Percentiles rank a stretch among this genome's conserved stretches.
phyloP scores from a whole-genome alignment of 768 basidiomycete species.

The Calocybe gangraenosa region DNA sequence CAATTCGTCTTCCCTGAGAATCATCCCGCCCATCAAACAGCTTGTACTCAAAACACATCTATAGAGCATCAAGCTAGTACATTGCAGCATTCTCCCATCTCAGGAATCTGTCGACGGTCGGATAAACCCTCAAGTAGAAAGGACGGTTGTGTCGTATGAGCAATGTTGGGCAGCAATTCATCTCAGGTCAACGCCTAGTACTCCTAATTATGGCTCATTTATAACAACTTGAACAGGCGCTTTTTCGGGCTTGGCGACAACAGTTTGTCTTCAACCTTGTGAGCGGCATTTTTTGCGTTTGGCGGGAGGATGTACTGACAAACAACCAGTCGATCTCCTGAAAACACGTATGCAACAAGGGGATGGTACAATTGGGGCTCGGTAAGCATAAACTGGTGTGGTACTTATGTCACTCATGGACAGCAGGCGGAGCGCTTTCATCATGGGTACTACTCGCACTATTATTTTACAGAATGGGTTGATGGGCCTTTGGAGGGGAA shows the following conservation, averaged over 20 bases:
- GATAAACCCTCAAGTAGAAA: too few relatives aligned
- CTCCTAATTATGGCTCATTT: not conserved
- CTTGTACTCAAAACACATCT: too few relatives aligned
- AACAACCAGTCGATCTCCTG: slow-evolving; percentile 71
- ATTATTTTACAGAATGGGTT: slow-evolving; percentile 64
- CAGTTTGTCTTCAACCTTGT: slow-evolving; percentile 76
- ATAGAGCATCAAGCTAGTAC: too few relatives aligned
- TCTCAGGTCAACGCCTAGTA: slow-evolving; percentile 45
- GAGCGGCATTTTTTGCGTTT: slow-evolving; percentile 21
- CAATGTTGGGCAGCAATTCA: slow-evolving; percentile 64
- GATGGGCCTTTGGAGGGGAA: slow-evolving; percentile 84
- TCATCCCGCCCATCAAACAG: too few relatives aligned
- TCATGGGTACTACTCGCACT: slow-evolving; percentile 48
- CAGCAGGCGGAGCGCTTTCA: slow-evolving; percentile 25
- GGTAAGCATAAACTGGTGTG: slow-evolving; percentile 25
- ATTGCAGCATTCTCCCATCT: too few relatives aligned
- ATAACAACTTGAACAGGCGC: slow-evolving; percentile 47
- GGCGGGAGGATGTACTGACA: not conserved
- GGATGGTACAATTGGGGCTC: slow-evolving; percentile 39
- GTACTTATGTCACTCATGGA: slow-evolving; percentile 21
- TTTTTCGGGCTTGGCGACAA: slow-evolving; percentile 73
- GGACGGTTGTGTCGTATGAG: slow-evolving; percentile 37
- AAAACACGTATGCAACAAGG: slow-evolving; percentile 92
- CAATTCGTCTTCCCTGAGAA: too few relatives aligned
- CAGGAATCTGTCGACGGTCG: too few relatives aligned